Evolutionary conservation across 2,329 filamentous ascomycete genomes (phyloP), one percentile per base, ranked within the genome.

Genomic region (Aureobasidium sp.): DNA sequence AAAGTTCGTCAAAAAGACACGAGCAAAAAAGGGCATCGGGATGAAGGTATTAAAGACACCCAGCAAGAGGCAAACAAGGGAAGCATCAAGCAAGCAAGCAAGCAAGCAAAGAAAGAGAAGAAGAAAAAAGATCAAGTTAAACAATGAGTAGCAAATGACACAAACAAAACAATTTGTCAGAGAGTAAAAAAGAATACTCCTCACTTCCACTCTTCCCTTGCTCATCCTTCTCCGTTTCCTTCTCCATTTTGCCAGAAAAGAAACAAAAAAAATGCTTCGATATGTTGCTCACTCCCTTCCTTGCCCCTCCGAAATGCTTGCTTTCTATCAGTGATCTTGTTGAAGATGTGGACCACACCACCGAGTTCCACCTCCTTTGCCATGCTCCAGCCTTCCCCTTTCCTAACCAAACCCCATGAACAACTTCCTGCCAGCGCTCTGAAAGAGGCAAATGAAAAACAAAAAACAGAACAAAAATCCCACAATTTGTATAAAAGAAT

Each of bases 401-500:
- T 22, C 16, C 19, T 34, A 32, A 11, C 42, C 42, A 16, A 45
- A 45, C 42, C 32, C 14, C 40, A 16, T 22, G 32, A 48, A 35
- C 44, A 48, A 35, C 22, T 48, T 30, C 32, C 30, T 48, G 40
- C 42, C 42, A 47, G n/a, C n/a, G n/a, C n/a, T n/a, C n/a, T n/a
- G n/a, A n/a, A n/a, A n/a, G n/a, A n/a, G 21, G 27, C 27, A 17
- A 14, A 17, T 37, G 21, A 48, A 48, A 19, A 25, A 21, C 22
- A 37, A 37, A 39, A 39, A 19, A 49, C 10, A 49, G 8, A 35
- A 35, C 5, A 11, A 21, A n/a, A 49, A 25, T 21, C 45, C 45
- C 32, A 49, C 45, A 49, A 49, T 38, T 39, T 49, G 45, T 39
- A 41, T 40, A 50, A 51, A 40, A 34, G 29, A 41, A 51, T 29